Base-by-base conservation (phyloP, 306 rosid species). In the Vigna radiata region DNA sequence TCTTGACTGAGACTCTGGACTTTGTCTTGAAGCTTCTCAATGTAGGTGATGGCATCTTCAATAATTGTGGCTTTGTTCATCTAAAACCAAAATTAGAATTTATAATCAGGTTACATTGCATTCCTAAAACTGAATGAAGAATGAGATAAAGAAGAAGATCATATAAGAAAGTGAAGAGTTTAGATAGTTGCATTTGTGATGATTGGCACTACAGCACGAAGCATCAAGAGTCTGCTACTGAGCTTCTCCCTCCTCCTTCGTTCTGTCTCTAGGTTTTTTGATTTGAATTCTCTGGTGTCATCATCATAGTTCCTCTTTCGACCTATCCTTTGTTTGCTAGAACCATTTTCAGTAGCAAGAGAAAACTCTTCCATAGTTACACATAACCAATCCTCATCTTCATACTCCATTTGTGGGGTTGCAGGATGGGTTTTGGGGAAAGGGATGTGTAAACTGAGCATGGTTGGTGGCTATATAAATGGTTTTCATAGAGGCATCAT, bases 41-140 rank as follows among this genome's bases (percentile, higher is more conserved):
- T 83, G 29, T 85, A 90, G 6, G 87, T 79, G 25, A 88, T 84
- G 0, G 92, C 92, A 41, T 91, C 93, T 2, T 83, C 91, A 33
- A 91, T 46, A 55, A 89, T 88, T 50, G 91, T 83, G 12, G 90
- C 90, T 60, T 88, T 91, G 14, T 87, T 88, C 95, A 91, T 91
- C 94, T 91, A 73, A 62, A 83, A 81, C 70, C 29, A 44, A 36
- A n/a, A 67, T 27, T 3, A 49, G 2, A 15, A 7, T 50, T 52
- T 43, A 6, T 10, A 46, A 56, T 58, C 37, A 54, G n/a, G 9
- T 65, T 4, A 55, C 1, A 55, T 43, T 43, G 4, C 4, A 43
- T 41, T n/a, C 11, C 50, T 58, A 72, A 6, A 23, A 23, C 21
- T 4, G 66, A 72, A 72, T n/a, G 21, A 46, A 33, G 4, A 19